Conservation (phyloP, 768 basidiomycete genomes). For the Xerocomus brunneocitrinus region DNA sequence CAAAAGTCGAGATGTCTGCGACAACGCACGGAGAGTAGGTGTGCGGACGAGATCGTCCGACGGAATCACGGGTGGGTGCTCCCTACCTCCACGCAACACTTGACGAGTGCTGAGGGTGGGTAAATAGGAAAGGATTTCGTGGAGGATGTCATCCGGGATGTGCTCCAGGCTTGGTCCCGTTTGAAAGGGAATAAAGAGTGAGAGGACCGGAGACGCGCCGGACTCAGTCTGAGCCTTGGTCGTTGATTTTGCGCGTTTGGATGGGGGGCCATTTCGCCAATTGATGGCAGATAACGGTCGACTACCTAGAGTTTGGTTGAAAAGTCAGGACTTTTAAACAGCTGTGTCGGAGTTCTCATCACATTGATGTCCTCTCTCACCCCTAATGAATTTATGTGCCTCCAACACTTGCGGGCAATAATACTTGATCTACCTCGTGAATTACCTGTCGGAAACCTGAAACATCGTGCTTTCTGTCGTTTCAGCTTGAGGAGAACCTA, state of each 20-base stretch:
- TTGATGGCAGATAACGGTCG: too few species aligned
- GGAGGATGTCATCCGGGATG: conserved; percentile 11
- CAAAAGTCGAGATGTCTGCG: conserved; percentile 4
- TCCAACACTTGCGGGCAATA: too few species aligned
- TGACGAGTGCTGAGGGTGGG: conserved; percentile 1
- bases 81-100: not conserved
- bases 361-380: too few species aligned
- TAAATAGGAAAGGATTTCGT: conserved; percentile 10
- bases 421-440: too few species aligned
- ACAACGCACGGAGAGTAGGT: conserved; percentile 1
- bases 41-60: not conserved
- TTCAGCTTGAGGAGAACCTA: too few species aligned
- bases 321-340: too few species aligned
- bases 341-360: too few species aligned
- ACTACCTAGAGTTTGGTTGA: too few species aligned
- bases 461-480: too few species aligned
- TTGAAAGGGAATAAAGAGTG: not conserved
- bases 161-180: conserved; percentile 2
- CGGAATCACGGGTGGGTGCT: not conserved
- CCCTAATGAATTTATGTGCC: too few species aligned
- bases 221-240: too few species aligned
- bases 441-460: too few species aligned
- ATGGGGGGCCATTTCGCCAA: not conserved
- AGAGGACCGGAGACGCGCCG: not conserved
- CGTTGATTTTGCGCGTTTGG: not conserved